phyloP scores from a whole-genome alignment of 139 green algal species.

The Limnomonas spitsbergensis region DNA sequence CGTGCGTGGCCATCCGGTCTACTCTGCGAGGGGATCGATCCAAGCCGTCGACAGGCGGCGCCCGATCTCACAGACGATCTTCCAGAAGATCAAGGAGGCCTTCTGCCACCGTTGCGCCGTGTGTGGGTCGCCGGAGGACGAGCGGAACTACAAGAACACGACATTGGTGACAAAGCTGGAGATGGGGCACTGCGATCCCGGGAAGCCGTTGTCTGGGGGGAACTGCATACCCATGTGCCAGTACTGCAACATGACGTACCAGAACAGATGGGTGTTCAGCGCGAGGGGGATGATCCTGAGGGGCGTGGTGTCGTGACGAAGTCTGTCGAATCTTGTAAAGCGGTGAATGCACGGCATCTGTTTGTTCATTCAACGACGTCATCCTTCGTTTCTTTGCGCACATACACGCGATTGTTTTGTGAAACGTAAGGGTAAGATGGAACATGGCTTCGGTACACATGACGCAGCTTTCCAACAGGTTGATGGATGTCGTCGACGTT shows the following conservation, averaged over 20 bases:
- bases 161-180: background rate
- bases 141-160: constrained; percentile 5
- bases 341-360: too few relatives aligned
- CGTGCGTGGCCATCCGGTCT: background rate
- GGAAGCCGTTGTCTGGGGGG: background rate
- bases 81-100: constrained; percentile 1
- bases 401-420: too few relatives aligned
- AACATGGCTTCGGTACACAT: too few relatives aligned
- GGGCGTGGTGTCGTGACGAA: too few relatives aligned
- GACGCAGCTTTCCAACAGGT: too few relatives aligned
- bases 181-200: background rate
- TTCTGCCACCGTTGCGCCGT: background rate
- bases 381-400: too few relatives aligned
- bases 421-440: too few relatives aligned
- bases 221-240: constrained; percentile 23
- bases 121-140: constrained; percentile 11
- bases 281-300: background rate
- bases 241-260: constrained; percentile 15
- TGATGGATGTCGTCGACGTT: too few relatives aligned
- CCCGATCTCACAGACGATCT: background rate
- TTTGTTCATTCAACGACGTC: too few relatives aligned
- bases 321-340: too few relatives aligned
- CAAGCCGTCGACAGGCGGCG: background rate
- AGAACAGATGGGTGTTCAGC: background rate
- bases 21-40: background rate